A percentile compares a stretch with the other conserved stretches of the same genome.
Evolutionary conservation across 2,329 filamentous ascomycete species (phyloP).

Genomic region (Colletotrichum noveboracense): DNA sequence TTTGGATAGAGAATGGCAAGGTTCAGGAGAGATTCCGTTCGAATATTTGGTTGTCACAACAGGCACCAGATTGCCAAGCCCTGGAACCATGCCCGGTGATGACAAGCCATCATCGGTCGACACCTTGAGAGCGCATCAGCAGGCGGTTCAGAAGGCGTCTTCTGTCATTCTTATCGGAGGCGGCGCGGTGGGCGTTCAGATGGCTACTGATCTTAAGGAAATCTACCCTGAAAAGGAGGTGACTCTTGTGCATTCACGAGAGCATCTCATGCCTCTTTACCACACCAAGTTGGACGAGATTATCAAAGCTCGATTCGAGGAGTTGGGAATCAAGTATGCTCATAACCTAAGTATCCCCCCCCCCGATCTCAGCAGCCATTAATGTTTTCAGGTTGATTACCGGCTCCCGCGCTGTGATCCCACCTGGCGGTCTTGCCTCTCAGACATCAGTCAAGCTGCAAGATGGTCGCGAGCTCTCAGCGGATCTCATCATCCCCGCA

Average conservation of each 20-base stretch:
- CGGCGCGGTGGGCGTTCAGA: conserved; percentile 54
- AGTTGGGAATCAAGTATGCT: background rate
- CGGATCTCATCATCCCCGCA: background rate
- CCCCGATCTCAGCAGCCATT: background rate
- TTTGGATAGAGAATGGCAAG: conserved; percentile 7
- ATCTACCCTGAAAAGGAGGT: conserved; percentile 51
- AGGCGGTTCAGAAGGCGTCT: conserved; percentile 16
- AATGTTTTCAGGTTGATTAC: background rate
- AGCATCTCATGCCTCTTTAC: conserved; percentile 36
- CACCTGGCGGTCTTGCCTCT: background rate
- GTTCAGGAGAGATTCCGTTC: background rate
- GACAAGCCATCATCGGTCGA: conserved; percentile 24
- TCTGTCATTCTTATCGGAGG: conserved; percentile 44
- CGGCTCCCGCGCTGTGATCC: background rate
- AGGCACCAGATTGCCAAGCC: background rate
- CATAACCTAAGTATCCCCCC: fast-evolving
- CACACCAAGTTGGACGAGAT: background rate
- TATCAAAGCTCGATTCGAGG: background rate
- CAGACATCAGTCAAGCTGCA: background rate
- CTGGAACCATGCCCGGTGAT: background rate
- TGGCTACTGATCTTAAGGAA: conserved; percentile 52
- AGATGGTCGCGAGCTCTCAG: background rate
- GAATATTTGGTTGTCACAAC: background rate
- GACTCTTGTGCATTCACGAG: conserved; percentile 51
- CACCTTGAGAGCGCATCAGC: conserved; percentile 35